Base-by-base conservation (phyloP, 495 filamentous ascomycete species). In the Ramalina intermedia region DNA sequence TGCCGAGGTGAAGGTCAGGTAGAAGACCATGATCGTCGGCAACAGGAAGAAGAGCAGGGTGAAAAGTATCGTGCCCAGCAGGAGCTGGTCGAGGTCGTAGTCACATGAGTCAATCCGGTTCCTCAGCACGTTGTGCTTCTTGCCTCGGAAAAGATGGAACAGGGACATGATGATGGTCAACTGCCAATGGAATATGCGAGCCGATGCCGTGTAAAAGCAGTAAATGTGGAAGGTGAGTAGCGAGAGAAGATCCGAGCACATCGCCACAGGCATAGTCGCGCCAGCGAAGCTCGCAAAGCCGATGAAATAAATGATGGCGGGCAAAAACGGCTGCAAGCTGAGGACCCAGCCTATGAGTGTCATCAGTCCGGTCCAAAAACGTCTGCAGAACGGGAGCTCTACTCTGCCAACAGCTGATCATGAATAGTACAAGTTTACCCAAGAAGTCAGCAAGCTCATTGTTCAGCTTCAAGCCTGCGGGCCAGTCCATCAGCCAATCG, bases 81-180 rank as follows among this genome's bases (percentile, higher is more conserved):
- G 79, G 4, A 99, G 80, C 63, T 99, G 93, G 60, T 99, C 91
- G 16, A 99, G 81, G 61, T 95, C 91, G 63, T 99, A 99, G 65
- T 99, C 91, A 70, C 93, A 99, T 36, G 87, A 90, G 61, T 99
- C 91, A 54, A 96, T 96, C 61, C 91, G 87, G 56, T 96, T 96
- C 54, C 91, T 80, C 12, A 99, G 76, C 7, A 99, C 87, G 52
- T 99, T 99, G 51, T 91, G 81, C 60, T 99, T 99, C 61, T 96
- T 96, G 42, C 91, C 91, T 20, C 87, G 84, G 58, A 99, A 99
- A 2, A 99, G 77, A 66, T 99, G 91, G 66, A 99, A 99, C 26
- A 96, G 80, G 18, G 90, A 96, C 42, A 90, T 81, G 43, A 99
- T 82, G 48, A 96, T 96, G 23, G 81, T 94, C 33, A 96, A 78